Percentiles rank a stretch among this genome's conserved stretches.
Conservation (phyloP, 495 filamentous ascomycete species). For the Penicillium malachiteum region DNA sequence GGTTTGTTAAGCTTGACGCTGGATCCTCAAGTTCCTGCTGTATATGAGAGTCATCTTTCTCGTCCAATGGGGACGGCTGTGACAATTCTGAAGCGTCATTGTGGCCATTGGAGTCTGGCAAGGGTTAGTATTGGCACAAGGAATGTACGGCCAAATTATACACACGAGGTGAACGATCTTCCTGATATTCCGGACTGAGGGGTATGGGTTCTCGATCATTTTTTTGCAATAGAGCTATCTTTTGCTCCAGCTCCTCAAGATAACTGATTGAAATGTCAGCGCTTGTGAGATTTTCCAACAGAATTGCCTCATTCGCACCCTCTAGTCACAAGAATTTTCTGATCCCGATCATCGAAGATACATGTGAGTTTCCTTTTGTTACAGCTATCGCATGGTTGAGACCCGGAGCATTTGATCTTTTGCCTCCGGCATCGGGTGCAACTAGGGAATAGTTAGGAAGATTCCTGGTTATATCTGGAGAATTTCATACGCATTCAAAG, state of each 20-base stretch:
- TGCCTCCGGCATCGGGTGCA: slow-evolving; percentile 46
- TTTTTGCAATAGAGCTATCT: slow-evolving; percentile 28
- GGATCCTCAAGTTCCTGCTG: slow-evolving; percentile 20
- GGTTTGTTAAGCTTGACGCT: slow-evolving; percentile 34
- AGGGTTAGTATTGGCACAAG: slow-evolving; percentile 5
- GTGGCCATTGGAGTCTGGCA: slow-evolving; percentile 18
- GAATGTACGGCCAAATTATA: neutral
- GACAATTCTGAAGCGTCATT: slow-evolving; percentile 11
- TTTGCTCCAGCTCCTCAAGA: slow-evolving; percentile 38
- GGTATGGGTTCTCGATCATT: slow-evolving; percentile 15
- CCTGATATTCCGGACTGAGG: slow-evolving; percentile 15
- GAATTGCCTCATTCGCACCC: slow-evolving; percentile 21
- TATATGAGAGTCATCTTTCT: slow-evolving; percentile 9
- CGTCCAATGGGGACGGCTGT: slow-evolving; percentile 5
- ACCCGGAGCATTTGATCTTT: slow-evolving; percentile 47
- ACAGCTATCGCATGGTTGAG: slow-evolving; percentile 42
- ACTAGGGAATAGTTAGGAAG: slow-evolving; percentile 14
- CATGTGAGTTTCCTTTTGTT: slow-evolving; percentile 43
- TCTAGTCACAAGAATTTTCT: slow-evolving; percentile 43
- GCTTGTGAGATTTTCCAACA: no score
- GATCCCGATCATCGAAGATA: slow-evolving; percentile 39
- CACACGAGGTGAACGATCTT: slow-evolving; percentile 15
- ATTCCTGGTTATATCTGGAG: neutral
- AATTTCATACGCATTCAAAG: slow-evolving; percentile 37
- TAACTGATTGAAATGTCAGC: slow-evolving; percentile 24